Conservation (phyloP, 352 stramenopile species). For the Phytophthora sojae region DNA sequence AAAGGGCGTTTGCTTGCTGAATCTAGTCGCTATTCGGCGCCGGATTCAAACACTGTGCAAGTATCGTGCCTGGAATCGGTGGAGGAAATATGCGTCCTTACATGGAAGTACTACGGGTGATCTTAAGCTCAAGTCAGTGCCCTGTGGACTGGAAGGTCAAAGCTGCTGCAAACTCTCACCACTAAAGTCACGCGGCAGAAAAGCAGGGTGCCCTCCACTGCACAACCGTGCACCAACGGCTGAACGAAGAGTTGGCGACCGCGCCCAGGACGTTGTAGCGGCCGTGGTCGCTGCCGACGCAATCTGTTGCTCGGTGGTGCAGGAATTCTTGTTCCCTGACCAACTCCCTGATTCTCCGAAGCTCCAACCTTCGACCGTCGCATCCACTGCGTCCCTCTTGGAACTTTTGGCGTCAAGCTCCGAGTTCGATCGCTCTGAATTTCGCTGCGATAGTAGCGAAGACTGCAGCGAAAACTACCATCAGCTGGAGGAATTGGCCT, state of each 20-base stretch:
- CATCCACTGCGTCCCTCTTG: constrained; percentile 20
- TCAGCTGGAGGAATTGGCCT: constrained; percentile 10
- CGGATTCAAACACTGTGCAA: constrained; percentile 31
- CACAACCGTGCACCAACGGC: background rate
- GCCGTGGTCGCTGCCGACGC: constrained; percentile 37
- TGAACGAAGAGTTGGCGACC: background rate
- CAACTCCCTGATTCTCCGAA: background rate
- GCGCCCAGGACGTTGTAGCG: constrained; percentile 32
- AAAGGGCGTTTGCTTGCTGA: constrained; percentile 44
- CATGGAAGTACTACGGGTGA: background rate
- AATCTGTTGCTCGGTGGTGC: constrained; percentile 54
- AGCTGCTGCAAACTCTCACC: background rate
- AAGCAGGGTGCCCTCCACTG: constrained; percentile 21
- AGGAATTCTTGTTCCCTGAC: constrained; percentile 45
- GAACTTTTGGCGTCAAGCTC: constrained; percentile 38
- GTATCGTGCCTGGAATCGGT: constrained; percentile 44
- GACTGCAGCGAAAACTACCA: constrained; percentile 1
- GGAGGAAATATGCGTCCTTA: constrained; percentile 28
- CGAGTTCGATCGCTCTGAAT: constrained; percentile 29
- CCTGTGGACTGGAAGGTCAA: background rate
- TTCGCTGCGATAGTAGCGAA: background rate
- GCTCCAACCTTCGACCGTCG: background rate
- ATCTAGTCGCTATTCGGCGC: constrained; percentile 42
- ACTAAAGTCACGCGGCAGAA: background rate
- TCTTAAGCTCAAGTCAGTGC: background rate